Evolutionary conservation across 306 rosid species (phyloP).

Genomic region (Casuarina glauca): DNA sequence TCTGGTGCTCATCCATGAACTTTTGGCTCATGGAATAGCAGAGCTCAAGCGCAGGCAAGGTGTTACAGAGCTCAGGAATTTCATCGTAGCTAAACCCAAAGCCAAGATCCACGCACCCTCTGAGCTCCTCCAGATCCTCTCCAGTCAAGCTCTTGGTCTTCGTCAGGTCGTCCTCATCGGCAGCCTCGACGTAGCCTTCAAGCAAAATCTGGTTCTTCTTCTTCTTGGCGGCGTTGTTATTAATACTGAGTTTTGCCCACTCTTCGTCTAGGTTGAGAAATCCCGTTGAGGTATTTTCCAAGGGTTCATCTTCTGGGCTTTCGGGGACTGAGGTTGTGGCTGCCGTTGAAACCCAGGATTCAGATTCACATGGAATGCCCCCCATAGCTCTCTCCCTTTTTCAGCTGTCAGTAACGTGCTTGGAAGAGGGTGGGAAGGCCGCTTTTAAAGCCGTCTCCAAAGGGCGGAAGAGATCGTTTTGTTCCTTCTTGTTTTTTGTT

Average conservation of each 20-base stretch:
- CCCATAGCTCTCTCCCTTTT: constrained; percentile 25
- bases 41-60: constrained; percentile 80
- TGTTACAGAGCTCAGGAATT: constrained; percentile 84
- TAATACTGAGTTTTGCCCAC: constrained; percentile 7
- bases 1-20: constrained; percentile 55
- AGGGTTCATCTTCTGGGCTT: constrained; percentile 17
- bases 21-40: constrained; percentile 83
- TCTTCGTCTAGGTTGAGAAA: constrained; percentile 9
- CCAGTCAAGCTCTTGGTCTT: constrained; percentile 78
- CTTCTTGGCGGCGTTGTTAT: constrained; percentile 21
- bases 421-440: background rate
- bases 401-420: background rate
- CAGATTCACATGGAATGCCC: constrained; percentile 13
- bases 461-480: background rate
- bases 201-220: constrained; percentile 64
- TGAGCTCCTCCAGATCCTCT: constrained; percentile 81
- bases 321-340: constrained; percentile 1
- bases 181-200: constrained; percentile 59
- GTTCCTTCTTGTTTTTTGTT: background rate
- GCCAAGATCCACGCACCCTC: constrained; percentile 86
- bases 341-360: constrained; percentile 27
- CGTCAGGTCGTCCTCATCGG: constrained; percentile 52
- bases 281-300: constrained; percentile 1
- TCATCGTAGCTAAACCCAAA: constrained; percentile 87
- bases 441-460: constrained; percentile 8